These are phyloP conservation scores for Fusarium euwallaceae DNA, from an alignment of 2,329 filamentous ascomycete species.

Conservation along the genomic window DNA sequence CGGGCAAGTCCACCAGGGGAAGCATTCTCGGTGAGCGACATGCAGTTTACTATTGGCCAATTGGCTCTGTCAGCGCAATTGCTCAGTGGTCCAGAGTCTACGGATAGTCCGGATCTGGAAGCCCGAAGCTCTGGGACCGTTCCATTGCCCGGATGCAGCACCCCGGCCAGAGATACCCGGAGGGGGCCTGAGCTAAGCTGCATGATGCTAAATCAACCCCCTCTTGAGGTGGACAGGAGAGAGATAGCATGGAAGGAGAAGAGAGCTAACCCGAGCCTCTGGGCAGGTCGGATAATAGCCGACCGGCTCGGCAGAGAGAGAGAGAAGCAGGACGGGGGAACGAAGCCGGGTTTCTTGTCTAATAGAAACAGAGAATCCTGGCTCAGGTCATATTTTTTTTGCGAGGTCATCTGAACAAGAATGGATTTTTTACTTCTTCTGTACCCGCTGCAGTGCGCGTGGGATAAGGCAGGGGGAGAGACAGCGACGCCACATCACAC, in stretches of 20 bases:
- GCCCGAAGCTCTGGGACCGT: conserved; percentile 44
- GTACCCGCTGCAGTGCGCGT: conserved; percentile 31
- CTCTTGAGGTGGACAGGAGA: conserved; percentile 17
- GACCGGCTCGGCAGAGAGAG: not conserved
- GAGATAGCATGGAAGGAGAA: not conserved
- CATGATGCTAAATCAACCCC: conserved; percentile 36
- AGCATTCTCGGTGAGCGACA: conserved; percentile 37
- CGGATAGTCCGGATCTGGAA: conserved; percentile 47
- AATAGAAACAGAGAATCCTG: conserved; percentile 22
- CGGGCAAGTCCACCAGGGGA: conserved; percentile 20
- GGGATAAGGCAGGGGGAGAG: conserved; percentile 22
- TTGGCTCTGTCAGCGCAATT: conserved; percentile 19
- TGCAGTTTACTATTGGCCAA: conserved; percentile 38
- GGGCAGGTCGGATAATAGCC: not conserved
- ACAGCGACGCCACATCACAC: conserved; percentile 41
- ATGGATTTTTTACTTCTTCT: conserved; percentile 21
- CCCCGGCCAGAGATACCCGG: conserved; percentile 27
- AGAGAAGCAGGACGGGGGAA: not conserved
- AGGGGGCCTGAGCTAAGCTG: conserved; percentile 8
- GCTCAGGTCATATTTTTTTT: conserved; percentile 30
- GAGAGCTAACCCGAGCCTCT: not conserved
- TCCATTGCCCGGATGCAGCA: conserved; percentile 24
- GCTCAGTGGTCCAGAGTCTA: conserved; percentile 13
- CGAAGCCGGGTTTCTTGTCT: conserved; percentile 1
- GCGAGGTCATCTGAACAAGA: conserved; percentile 44